phyloP scores from a whole-genome alignment of 2,329 filamentous ascomycete genomes.

The Fusarium decemcellulare region DNA sequence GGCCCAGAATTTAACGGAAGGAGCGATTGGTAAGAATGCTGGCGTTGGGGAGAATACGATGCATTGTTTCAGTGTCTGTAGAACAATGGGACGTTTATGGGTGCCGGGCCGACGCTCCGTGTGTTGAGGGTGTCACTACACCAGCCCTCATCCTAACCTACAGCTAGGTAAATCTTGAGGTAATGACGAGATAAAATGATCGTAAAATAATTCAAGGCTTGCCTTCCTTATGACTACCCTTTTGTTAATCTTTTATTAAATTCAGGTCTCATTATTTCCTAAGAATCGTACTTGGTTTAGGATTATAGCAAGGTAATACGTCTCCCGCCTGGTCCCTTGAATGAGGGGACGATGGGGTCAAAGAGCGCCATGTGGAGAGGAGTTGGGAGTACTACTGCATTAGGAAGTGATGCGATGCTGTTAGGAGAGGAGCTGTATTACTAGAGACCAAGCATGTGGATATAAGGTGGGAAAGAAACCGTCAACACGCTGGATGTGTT shows the following conservation, averaged over 20 bases:
- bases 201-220: no score
- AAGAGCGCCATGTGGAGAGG: constrained; percentile 5
- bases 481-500: neutral
- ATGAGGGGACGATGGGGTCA: no score
- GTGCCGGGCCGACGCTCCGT: constrained; percentile 2
- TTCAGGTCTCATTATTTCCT: no score
- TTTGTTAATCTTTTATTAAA: no score
- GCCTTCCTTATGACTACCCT: no score
- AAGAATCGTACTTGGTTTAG: no score
- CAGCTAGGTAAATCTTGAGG: no score
- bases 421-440: neutral
- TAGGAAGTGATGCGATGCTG: neutral
- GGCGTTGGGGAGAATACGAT: neutral
- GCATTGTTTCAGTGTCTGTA: neutral
- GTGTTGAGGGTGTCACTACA: no score
- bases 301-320: no score
- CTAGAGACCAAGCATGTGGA: neutral
- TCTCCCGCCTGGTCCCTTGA: no score
- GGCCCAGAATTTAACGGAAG: neutral
- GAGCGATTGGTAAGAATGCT: constrained; percentile 12
- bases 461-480: no score
- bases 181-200: neutral
- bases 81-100: neutral
- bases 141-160: no score
- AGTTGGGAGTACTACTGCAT: constrained; percentile 3